Evolutionary conservation across 2,329 filamentous ascomycete genomes (phyloP).

Genomic region (Fusarium anthophilum): DNA sequence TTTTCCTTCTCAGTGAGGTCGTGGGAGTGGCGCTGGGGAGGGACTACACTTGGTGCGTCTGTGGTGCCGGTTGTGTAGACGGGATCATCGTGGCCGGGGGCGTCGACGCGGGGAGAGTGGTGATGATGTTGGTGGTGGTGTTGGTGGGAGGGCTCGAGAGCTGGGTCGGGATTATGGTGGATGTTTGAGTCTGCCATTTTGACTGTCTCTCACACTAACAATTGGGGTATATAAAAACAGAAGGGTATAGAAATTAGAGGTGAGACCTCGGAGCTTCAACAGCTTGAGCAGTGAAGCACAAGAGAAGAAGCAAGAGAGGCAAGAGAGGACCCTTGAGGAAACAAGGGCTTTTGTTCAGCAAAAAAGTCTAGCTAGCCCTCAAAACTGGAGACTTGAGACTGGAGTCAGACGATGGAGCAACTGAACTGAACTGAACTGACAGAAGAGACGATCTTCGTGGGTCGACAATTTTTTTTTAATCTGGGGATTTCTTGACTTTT

Average conservation of each 20-base stretch:
- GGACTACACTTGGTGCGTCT: conserved; percentile 48
- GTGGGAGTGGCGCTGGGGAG: conserved; percentile 38
- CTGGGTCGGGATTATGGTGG: conserved; percentile 37
- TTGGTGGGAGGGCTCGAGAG: conserved; percentile 51
- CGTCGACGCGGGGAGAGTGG: conserved; percentile 50
- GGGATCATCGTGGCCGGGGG: conserved; percentile 52
- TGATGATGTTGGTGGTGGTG: conserved; percentile 56
- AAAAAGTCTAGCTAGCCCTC: conserved; percentile 8
- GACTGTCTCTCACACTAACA: background rate
- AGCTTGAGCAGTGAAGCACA: conserved; percentile 28
- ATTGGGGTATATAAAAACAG: background rate
- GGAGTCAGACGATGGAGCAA: background rate
- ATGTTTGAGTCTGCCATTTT: conserved; percentile 30
- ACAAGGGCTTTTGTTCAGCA: conserved; percentile 9
- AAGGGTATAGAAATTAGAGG: background rate
- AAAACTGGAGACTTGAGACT: background rate
- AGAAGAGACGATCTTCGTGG: conserved; percentile 23
- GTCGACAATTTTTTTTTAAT: background rate
- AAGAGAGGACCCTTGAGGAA: background rate
- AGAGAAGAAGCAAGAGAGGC: background rate
- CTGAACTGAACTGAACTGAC: background rate
- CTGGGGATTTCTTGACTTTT: conserved; percentile 28
- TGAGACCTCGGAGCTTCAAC: conserved; percentile 14
- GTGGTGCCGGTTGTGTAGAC: conserved; percentile 57
- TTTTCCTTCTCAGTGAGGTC: background rate